Base-by-base conservation (phyloP, 805 yeast genomes). In the Ogataea methylovora region DNA sequence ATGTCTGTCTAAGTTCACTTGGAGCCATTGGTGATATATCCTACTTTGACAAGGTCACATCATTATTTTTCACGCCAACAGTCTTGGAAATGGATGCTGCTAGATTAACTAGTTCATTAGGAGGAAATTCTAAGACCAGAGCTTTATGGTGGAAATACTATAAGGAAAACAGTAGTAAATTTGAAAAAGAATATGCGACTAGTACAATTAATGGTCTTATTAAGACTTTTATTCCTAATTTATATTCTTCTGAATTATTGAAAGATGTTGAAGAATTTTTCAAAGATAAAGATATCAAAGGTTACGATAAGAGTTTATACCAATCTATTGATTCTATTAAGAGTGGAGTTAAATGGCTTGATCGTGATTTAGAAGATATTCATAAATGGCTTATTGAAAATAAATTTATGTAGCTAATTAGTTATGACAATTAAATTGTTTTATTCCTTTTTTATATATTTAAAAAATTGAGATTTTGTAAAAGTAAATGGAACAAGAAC, bases 51-150 rank as follows among this genome's bases (percentile, higher is more conserved):
- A 49, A 49, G 29, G 54, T 72, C 32, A 44, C 75, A n/a, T 51
- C 45, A 1, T 46, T 65, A 37, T 51, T 75, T 22, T 49, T 66
- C 30, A 62, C 71, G 24, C 63, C 65, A 2, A 49, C 61, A 23
- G 63, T 77, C 23, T 74, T 75, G 0, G 64, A 63, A 20, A 79
- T 78, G 79, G 82, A 79, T 46, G 61, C 71, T 16, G 73, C 71
- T 45, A 72, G 68, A 46, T 56, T 77, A 32, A 69, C 71, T 3
- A 52, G 49, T 9, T 53, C 72, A 20, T 58, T 79, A 26, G 63
- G 72, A 15, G 44, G 54, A 10, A 78, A 78, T 49, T 39, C 65
- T 5, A 46, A 44, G 10, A 60, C 71, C 1, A 65, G 73, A 31
- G 51, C 55, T 32, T 39, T 42, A 31, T 67, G 69, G 42, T 74